Percentiles rank a stretch among this genome's conserved stretches.
phyloP scores from a whole-genome alignment of 257 asterid species.

The Salvia hispanica region DNA sequence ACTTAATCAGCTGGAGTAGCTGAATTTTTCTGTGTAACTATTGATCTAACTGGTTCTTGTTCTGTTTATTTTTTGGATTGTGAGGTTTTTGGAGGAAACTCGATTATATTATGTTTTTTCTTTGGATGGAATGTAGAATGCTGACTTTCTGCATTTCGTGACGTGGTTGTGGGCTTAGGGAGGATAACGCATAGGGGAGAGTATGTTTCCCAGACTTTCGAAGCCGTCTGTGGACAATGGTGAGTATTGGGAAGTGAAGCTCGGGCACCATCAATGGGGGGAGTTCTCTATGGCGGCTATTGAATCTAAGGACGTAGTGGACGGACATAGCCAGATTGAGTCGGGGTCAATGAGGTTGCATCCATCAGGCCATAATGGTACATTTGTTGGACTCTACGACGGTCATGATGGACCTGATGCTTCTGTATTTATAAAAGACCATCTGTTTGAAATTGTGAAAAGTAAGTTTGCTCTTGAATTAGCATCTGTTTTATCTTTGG shows the following conservation, averaged over 20 bases:
- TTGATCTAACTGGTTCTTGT: too few species aligned
- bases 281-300: constrained; percentile 82
- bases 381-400: constrained; percentile 85
- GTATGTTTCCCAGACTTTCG: too few species aligned
- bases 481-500: too few species aligned
- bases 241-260: constrained; percentile 20
- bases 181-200: too few species aligned
- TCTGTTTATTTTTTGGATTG: too few species aligned
- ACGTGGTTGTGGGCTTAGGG: constrained; percentile 76
- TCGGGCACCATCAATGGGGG: constrained; percentile 65
- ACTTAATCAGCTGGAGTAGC: too few species aligned
- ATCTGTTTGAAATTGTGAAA: constrained; percentile 66
- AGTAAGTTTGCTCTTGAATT: constrained; percentile 41
- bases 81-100: too few species aligned
- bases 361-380: constrained; percentile 65
- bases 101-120: too few species aligned
- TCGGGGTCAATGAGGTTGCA: constrained; percentile 68
- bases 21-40: too few species aligned
- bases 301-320: constrained; percentile 67
- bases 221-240: too few species aligned
- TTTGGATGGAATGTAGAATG: too few species aligned
- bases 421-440: constrained; percentile 55
- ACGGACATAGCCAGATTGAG: constrained; percentile 81
- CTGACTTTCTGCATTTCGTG: too few species aligned
- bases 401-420: constrained; percentile 89